A percentile compares a stretch with the other conserved stretches of the same genome.
Evolutionary conservation across 2,329 filamentous ascomycete species (phyloP).

Genomic region (Paecilomyces sp.): DNA sequence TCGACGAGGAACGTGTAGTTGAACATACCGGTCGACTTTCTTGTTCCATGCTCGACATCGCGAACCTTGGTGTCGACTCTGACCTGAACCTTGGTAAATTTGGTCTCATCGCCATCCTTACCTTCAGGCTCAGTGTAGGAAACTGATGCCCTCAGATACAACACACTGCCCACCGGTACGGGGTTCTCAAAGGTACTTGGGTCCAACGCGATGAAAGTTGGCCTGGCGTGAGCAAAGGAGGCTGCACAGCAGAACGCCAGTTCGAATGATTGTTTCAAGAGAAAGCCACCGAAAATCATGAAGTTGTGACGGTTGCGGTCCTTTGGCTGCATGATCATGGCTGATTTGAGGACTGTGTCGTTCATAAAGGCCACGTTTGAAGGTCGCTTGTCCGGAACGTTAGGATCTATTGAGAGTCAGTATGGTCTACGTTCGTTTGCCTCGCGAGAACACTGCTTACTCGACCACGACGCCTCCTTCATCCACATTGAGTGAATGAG

Average conservation of each 20-base stretch:
- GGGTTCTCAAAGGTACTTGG: conserved; percentile 69
- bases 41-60: conserved; percentile 62
- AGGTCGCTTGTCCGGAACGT: conserved; percentile 47
- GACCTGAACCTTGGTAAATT: conserved; percentile 60
- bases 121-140: conserved; percentile 62
- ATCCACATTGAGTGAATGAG: conserved; percentile 70
- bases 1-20: conserved; percentile 67
- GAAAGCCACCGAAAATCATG: conserved; percentile 72
- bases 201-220: conserved; percentile 65
- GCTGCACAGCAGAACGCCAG: conserved; percentile 69
- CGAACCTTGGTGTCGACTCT: conserved; percentile 65
- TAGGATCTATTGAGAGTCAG: conserved; percentile 39
- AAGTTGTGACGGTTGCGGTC: conserved; percentile 64
- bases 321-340: conserved; percentile 70
- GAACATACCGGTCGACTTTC: conserved; percentile 65
- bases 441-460: conserved; percentile 22
- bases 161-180: conserved; percentile 65
- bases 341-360: conserved; percentile 55
- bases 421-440: neutral
- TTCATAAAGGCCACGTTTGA: conserved; percentile 56
- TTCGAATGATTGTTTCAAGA: conserved; percentile 69
- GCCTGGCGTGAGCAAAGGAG: conserved; percentile 61
- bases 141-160: conserved; percentile 66
- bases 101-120: conserved; percentile 37
- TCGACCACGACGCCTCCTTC: conserved; percentile 57